phyloP scores from a whole-genome alignment of 225 moss, liverwort and hornwort genomes.

The Thuidium tamariscinum region DNA sequence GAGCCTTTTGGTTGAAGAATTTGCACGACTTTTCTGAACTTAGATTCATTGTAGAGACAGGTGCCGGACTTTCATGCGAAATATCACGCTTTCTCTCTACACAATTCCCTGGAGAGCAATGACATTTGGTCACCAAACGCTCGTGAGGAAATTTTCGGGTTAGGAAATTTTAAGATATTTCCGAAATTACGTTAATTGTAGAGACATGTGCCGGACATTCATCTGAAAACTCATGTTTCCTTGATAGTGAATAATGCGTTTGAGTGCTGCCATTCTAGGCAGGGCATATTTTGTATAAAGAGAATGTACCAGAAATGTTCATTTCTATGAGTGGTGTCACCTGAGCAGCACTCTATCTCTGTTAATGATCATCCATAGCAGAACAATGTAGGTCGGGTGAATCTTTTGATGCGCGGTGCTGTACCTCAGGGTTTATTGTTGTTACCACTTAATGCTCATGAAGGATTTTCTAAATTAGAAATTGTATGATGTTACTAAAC shows the following conservation, averaged over 20 bases:
- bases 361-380: background rate
- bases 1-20: background rate
- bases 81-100: background rate
- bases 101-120: background rate
- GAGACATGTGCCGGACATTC: background rate
- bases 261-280: background rate
- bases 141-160: background rate
- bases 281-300: background rate
- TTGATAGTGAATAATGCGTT: background rate
- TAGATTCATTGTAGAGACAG: background rate
- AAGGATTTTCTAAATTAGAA: background rate
- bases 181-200: background rate
- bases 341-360: background rate
- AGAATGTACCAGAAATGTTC: background rate
- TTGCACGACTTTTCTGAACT: background rate
- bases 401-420: background rate
- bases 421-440: background rate
- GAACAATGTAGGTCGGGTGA: background rate
- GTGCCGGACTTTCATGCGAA: background rate
- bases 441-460: background rate
- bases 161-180: background rate
- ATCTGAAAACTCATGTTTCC: background rate
- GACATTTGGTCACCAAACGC: background rate
- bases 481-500: background rate
- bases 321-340: background rate